Base-by-base conservation (phyloP, 2,329 filamentous ascomycete genomes). In the Trichoderma polysporum region DNA sequence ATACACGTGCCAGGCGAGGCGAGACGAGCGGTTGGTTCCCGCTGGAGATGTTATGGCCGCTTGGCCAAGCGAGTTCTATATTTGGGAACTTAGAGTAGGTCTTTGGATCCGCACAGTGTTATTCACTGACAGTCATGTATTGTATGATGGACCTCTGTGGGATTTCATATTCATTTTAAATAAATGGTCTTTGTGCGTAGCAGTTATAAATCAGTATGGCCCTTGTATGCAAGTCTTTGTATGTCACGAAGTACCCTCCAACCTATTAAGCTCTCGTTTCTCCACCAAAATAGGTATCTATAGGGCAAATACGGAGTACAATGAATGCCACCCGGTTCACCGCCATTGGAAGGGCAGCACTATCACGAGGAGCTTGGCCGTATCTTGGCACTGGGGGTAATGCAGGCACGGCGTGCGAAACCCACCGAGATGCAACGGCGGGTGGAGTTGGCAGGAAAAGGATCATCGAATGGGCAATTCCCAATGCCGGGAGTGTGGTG, bases 331-430 rank as follows among this genome's bases (percentile, higher is more conserved):
- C 5, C 45, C 25, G 12, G 17, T 47, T 53, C 59, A 62, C 59
- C 59, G 59, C 59, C 47, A 31, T 41, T 62, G 59, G 52, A 17
- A 31, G n/a, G 13, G 52, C 2, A 13, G 10, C 12, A 50, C 12
- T 10, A 22, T 22, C 49, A 45, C n/a, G 22, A 53, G 49, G 19
- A 39, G 33, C 47, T 41, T 53, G 31, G 31, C 58, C 22, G 19
- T 7, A 15, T 53, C 59, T 62, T 62, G 47, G 59, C 59, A 41
- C 45, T 62, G 52, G 47, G 49, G 35, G 25, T 62, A 45, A 53
- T 62, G 59, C 47, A 62, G 59, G 49, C 47, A 62, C 59, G 35
- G 22, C 25, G 49, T 53, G 49, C 33, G 9, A 12, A 63, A 45
- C 25, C 49, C 60, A 41, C 47, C 10, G 33, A 39, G 47, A 52